phyloP scores from a whole-genome alignment of 2,329 filamentous ascomycete species.

The Calycina herbarum region DNA sequence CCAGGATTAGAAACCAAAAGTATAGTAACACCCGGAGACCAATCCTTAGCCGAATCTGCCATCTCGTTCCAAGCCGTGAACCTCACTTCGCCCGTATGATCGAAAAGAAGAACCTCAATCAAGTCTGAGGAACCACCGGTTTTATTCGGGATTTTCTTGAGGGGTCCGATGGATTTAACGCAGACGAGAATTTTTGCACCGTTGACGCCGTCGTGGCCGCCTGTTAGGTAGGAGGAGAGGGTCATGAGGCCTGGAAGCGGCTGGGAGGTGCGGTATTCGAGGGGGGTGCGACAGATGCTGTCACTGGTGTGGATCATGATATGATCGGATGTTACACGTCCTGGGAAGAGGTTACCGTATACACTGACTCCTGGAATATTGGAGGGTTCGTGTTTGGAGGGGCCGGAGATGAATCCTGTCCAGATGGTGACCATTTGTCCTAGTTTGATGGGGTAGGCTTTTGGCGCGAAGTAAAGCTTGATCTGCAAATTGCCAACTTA shows the following conservation, averaged over 20 bases:
- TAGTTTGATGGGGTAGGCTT: slow-evolving; percentile 46
- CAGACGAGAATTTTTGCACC: slow-evolving; percentile 56
- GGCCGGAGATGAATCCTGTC: slow-evolving; percentile 53
- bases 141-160: slow-evolving; percentile 51
- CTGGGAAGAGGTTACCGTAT: slow-evolving; percentile 58
- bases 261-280: slow-evolving; percentile 42
- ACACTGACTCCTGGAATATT: slow-evolving; percentile 39
- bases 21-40: slow-evolving; percentile 50
- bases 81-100: slow-evolving; percentile 54
- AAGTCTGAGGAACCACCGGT: slow-evolving; percentile 46
- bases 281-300: slow-evolving; percentile 49
- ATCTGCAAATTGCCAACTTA: slow-evolving; percentile 39
- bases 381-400: slow-evolving; percentile 46
- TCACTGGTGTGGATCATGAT: slow-evolving; percentile 53
- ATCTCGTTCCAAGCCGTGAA: slow-evolving; percentile 57
- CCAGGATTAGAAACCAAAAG: slow-evolving; percentile 47
- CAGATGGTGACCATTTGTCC: slow-evolving; percentile 57
- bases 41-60: slow-evolving; percentile 45
- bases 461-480: slow-evolving; percentile 51
- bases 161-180: slow-evolving; percentile 56
- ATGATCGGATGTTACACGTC: slow-evolving; percentile 53
- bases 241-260: slow-evolving; percentile 54
- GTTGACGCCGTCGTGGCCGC: slow-evolving; percentile 50
- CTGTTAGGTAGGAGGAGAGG: slow-evolving; percentile 53
- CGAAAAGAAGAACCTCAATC: slow-evolving; percentile 54